Base-by-base conservation (phyloP, 75 land plant genomes). In the Cryptomeria japonica region DNA sequence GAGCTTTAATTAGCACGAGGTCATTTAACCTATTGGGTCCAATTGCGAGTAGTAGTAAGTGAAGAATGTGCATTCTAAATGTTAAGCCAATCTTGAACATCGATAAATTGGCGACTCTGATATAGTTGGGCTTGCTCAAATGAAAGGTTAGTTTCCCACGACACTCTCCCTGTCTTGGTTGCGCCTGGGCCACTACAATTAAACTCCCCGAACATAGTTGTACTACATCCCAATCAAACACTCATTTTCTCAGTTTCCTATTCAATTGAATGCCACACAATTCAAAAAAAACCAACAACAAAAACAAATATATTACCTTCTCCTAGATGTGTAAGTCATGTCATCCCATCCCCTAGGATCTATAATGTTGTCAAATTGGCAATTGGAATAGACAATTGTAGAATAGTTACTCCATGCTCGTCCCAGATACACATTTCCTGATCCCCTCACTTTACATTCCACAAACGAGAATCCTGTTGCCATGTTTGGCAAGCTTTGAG, bases 391-490 rank as follows among this genome's bases (percentile, higher is more conserved):
- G 18, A 96, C 86, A 3, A 89, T 87, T 75, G 90, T 88, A 9
- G 99, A 92, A 79, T 92, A 96, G 28, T 87, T 80, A 16, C 98
- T 96, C 99, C 99, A 97, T 28, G 98, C 96, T 86, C 99, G 87
- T 28, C 98, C 99, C 87, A 97, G 78, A 80, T 88, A 94, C 4
- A 94, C 38, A 7, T 47, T 87, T 1, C 93, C 94, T 4, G 86
- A 84, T 16, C 99, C 97, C 11, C 32, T 93, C 38, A 97, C 64
- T 22, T 37, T 86, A 55, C 99, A 96, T 41, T 86, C 86, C 28
- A 93, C 82, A 83, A 97, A 96, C 0, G 96, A 94, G 87, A 97
- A 97, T 3, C 99, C 98, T 0, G 95, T 88, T 7, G 89, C 61
- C 0, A 94, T 94, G 32, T 38, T 22, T 0, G 92, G 32, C 2